Evolutionary conservation across 306 rosid species (phyloP).

Genomic region (Lotus japonicus): DNA sequence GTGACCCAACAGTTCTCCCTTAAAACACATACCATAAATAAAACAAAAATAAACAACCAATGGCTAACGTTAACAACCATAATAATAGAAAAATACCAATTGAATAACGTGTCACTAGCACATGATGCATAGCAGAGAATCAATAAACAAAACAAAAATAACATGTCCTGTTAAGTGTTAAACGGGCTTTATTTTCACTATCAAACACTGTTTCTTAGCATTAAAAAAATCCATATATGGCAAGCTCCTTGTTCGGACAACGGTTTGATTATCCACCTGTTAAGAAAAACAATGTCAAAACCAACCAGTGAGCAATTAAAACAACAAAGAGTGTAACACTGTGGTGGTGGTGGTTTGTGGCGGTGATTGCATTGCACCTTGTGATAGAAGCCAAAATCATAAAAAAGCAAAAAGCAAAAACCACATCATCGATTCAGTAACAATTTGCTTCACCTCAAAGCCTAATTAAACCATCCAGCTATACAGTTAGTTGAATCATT

Average conservation of each 20-base stretch:
- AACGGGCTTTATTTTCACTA: background rate
- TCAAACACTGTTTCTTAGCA: too few relatives aligned
- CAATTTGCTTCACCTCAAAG: slow-evolving; percentile 62
- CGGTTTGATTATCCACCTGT: slow-evolving; percentile 58
- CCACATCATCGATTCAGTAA: background rate
- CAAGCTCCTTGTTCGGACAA: slow-evolving; percentile 87
- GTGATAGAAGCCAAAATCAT: slow-evolving; percentile 45
- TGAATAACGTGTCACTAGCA: background rate
- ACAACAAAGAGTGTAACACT: too few relatives aligned
- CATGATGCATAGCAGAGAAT: background rate
- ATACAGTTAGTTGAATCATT: background rate
- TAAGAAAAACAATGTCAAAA: background rate
- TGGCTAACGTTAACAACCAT: background rate
- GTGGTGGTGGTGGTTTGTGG: background rate
- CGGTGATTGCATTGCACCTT: slow-evolving; percentile 37
- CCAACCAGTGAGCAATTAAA: too few relatives aligned
- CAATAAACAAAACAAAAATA: background rate
- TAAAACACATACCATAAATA: background rate
- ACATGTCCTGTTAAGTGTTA: background rate
- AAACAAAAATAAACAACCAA: background rate
- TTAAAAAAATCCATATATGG: too few relatives aligned
- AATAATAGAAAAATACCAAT: background rate
- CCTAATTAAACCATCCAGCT: slow-evolving; percentile 17
- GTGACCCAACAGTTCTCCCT: slow-evolving; percentile 2
- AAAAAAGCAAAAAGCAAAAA: slow-evolving; percentile 32